Base-by-base conservation (phyloP, 164 flowering plant species). In the Tetracentron sinense region DNA sequence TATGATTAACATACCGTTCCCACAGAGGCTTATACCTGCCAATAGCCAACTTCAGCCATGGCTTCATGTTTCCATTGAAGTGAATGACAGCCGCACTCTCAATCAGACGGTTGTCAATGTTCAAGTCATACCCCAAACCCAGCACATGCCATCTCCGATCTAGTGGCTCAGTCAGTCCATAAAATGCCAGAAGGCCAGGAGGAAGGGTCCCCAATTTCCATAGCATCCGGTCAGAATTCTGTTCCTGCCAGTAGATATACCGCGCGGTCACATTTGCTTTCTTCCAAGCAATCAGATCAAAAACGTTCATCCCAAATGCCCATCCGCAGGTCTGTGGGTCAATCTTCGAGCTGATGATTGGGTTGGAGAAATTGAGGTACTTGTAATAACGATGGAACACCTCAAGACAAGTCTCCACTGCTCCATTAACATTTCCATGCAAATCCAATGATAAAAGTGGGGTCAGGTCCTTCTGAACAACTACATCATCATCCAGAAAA, bases 231-330 rank as follows among this genome's bases (percentile, higher is more conserved):
- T 85, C 90, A 17, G 66, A 70, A 73, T 90, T 90, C 67, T 85
- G 88, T 64, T 82, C 85, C 65, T 77, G 87, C 97, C 97, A 90
- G 74, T 79, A 81, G 72, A 81, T 94, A 75, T 90, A 90, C 26
- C 77, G 69, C 35, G 65, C 80, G 0, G 97, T 90, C 64, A 90
- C 89, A 59, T 90, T 88, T 1, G 76, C 78, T 56, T 82, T 83
- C 68, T 78, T 83, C 97, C 97, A 90, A 17, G 77, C 79, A 59
- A 86, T 67, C 70, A 90, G 65, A 69, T 90, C 97, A 69, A 90
- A 90, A n/a, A 90, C 78, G 65, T 90, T 90, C 94, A 90, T 83
- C 26, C 96, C 96, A 62, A 89, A 87, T 6, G 96, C 96, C 96
- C 96, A 89, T 23, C 84, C 92, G 66, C 96, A 89, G 29, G 94